Evolutionary conservation across 345 rosid species (phyloP).

Genomic region (Gossypium stocksii): DNA sequence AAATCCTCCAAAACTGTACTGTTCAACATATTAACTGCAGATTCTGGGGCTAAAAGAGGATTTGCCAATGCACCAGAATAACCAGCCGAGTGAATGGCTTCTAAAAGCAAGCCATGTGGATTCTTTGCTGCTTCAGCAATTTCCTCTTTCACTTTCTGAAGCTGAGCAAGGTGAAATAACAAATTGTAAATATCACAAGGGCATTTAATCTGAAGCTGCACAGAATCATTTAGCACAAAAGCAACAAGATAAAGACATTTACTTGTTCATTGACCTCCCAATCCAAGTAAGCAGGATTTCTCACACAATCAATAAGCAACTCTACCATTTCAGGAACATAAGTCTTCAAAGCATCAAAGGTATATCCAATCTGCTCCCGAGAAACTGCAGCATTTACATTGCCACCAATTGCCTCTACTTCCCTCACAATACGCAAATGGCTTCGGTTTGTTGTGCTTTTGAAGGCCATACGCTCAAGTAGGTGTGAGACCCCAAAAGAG

Average conservation of each 20-base stretch:
- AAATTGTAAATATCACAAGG: not conserved
- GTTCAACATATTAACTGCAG: slow-evolving; percentile 53
- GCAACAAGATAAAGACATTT: slow-evolving; percentile 5
- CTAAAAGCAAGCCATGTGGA: slow-evolving; percentile 70
- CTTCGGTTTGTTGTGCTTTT: slow-evolving; percentile 75
- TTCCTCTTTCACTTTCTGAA: slow-evolving; percentile 64
- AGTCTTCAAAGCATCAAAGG: slow-evolving; percentile 85
- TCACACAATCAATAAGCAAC: slow-evolving; percentile 77
- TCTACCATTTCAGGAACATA: slow-evolving; percentile 93
- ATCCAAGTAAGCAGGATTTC: slow-evolving; percentile 87
- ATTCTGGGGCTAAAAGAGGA: slow-evolving; percentile 80
- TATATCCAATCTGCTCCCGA: slow-evolving; percentile 77
- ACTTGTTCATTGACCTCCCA: slow-evolving; percentile 92
- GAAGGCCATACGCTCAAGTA: slow-evolving; percentile 90
- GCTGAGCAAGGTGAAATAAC: slow-evolving; percentile 40
- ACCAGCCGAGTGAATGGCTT: slow-evolving; percentile 83
- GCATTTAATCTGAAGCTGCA: not conserved
- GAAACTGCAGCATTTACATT: slow-evolving; percentile 70
- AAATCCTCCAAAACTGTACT: slow-evolving; percentile 61
- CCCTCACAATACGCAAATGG: slow-evolving; percentile 72
- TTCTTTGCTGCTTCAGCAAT: slow-evolving; percentile 58
- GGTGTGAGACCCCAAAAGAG: slow-evolving; percentile 65
- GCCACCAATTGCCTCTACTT: slow-evolving; percentile 88
- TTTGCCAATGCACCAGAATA: slow-evolving; percentile 81
- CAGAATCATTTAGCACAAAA: not conserved